Base-by-base conservation (phyloP, 768 basidiomycete genomes). In the Russula sp. region DNA sequence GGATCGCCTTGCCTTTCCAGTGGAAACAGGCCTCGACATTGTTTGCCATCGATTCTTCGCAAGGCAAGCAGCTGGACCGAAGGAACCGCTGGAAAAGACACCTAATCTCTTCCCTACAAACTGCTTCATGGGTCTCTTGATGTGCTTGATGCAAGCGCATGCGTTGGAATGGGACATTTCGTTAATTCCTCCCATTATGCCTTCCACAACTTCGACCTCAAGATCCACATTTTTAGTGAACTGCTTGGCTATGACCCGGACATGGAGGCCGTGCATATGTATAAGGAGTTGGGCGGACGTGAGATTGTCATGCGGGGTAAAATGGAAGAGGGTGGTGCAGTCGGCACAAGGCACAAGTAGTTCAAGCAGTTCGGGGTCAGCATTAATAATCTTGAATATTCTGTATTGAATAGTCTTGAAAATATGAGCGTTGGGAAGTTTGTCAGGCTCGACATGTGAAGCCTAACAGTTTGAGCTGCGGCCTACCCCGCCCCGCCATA, bases 121-220 rank as follows among this genome's bases (percentile, higher is more conserved):
- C 2, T 71, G 85, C 39, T 85, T 86, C 67, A 71, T 82, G 66
- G 84, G 84, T 0, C 74, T 86, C 18, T 73, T 88, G 27, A 84
- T 85, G 2, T 78, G 77, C 64, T 78, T 85, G 65, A 63, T 87
- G 42, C 85, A 87, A 68, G 83, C 80, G 1, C 86, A 88, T 70
- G 82, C 82, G 0, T 72, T 87, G 6, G 82, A 82, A 0, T 86
- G 82, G 82, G 85, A 88, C 71, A 82, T 86, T 50, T 85, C 84
- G 1, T 73, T 84, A 61, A 75, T 86, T 9, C 86, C 85, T 5
- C 84, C 85, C 3, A 77, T 78, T 5, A 67, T 78, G 48, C 80
- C 82, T 1, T 83, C 84, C 2, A 84, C 85, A 0, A 82, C 86
- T 0, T 86, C 83, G 49, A 84, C 82, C 2, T 80, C 82, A 1